Evolutionary conservation across 1,139 yeast genomes (phyloP), one percentile per base, ranked within the genome.

Genomic region (Hyphopichia wangnamkhiaoensis): DNA sequence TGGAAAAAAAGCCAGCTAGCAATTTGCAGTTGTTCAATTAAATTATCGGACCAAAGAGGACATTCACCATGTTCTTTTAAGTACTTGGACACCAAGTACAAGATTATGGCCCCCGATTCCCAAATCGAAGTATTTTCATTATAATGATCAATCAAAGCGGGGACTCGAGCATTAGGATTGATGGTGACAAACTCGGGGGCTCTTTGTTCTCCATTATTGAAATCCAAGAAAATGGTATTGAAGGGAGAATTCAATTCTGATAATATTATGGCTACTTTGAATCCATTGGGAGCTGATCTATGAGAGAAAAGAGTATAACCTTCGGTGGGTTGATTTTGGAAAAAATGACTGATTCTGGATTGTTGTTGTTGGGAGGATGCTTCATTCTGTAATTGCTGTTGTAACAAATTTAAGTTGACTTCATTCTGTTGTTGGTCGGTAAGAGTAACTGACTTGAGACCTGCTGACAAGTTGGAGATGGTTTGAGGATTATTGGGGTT

Each of bases 231-330:
- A 45, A 91, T 82, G 6, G 97, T 90, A 53, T 82, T 82, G 66
- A 85, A 91, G 31, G 79, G 79, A 52, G 86, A 76, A 42, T 86
- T 85, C 48, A 93, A 75, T 61, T 91, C 98, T 38, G 91, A 80
- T 44, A 93, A 71, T 32, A 90, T 85, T 37, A 90, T 90, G 16
- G 98, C 96, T 16, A 93, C 96, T 62, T 91, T 91, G 74, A 90
- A 93, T 7, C 97, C 98, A 63, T 91, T 91, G 21, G 98, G 98
- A 1, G 97, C 97, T 8, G 95, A 85, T 54, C 96, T 71, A 63
- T 91, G 97, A 16, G 94, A 83, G 56, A 91, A 89, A 37, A 91
- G 70, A 2, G 96, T 88, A 60, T 79, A 88, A 2, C 97, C 98
- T 47, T 84, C 88, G 16, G 79, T 66, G 4, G 96, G 96, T 47